Base-by-base conservation (phyloP, 1,284 basidiomycete species). In the Wallemia mellicola region DNA sequence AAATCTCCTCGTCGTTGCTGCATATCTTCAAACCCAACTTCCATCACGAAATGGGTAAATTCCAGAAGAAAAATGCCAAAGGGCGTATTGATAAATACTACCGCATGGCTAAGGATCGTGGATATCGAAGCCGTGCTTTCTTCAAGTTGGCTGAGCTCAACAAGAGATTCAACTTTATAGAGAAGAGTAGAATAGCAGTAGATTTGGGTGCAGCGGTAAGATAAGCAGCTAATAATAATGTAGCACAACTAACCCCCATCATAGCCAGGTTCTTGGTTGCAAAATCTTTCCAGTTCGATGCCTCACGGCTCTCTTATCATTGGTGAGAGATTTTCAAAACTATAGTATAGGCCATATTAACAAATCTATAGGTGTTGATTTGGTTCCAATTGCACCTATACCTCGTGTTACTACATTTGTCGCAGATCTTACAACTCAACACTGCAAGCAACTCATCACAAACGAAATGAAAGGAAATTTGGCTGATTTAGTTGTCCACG, bases 111-210 rank as follows among this genome's bases (percentile, higher is more conserved):
- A 78, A 77, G 65, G 92, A 98, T 73, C 94, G 98, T 75, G 94
- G 94, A 62, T 99, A 92, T 71, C 85, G 94, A 63, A 94, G 94
- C 64, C 92, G 94, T 77, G 96, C 94, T 24, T 94, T 94, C 2
- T 99, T 98, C 82, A 99, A 99, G 74, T 79, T 99, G 61, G 91
- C 98, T 61, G 94, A 99, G 71, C 75, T 99, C 64, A 98, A 99
- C 77, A 92, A 95, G 70, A 96, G 96, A 73, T 99, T 85, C 73
- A 79, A 82, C 38, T 85, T 98, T 67, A 77, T 98, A 48, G 87
- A 92, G 67, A 76, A 79, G 58, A 83, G 94, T 28, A 77, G 82
- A 79, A 96, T 92, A 71, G 87, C 83, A 61, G 94, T 99, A 69
- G 94, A 99, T 78, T 76, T 99, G 59, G 98, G 94, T 73, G 94